phyloP scores from a whole-genome alignment of 1,139 yeast genomes.

The Candida sp. region DNA sequence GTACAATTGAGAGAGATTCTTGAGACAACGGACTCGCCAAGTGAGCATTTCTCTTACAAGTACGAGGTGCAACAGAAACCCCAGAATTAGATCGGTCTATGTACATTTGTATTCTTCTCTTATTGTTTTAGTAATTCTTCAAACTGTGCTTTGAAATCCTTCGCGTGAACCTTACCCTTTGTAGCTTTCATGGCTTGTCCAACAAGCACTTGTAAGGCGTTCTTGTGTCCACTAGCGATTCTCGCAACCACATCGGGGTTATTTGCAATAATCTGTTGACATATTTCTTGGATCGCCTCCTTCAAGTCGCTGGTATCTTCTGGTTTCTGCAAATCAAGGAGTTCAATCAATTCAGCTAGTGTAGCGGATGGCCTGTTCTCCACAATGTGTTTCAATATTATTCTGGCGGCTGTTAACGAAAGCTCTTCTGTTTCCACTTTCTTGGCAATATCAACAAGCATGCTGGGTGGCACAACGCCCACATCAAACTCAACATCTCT shows the following conservation, averaged over 20 bases:
- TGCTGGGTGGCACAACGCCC: conserved; percentile 29
- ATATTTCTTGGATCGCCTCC: conserved; percentile 53
- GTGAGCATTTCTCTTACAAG: conserved; percentile 5
- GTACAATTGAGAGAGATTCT: conserved; percentile 5
- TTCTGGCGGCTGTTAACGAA: conserved; percentile 64
- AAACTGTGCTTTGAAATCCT: conserved; percentile 48
- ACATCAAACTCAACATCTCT: conserved; percentile 44
- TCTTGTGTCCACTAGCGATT: conserved; percentile 61
- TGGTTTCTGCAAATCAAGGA: conserved; percentile 55
- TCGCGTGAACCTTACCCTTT: conserved; percentile 67
- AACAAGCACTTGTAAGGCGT: conserved; percentile 72
- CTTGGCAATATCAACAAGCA: conserved; percentile 28
- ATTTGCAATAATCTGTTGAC: conserved; percentile 53
- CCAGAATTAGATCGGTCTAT: background rate
- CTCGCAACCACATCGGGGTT: conserved; percentile 62
- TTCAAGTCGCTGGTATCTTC: conserved; percentile 35
- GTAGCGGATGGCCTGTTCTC: conserved; percentile 38
- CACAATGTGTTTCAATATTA: conserved; percentile 63
- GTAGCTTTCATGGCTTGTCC: conserved; percentile 87
- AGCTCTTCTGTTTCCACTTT: conserved; percentile 24
- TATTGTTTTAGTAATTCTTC: conserved; percentile 24
- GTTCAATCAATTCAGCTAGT: conserved; percentile 51
- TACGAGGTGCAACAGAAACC: conserved; percentile 7
- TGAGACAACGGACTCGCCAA: background rate
- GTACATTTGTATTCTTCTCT: background rate